Conservation (phyloP, 2,329 filamentous ascomycete genomes). For the Thielaviopsis populi region DNA sequence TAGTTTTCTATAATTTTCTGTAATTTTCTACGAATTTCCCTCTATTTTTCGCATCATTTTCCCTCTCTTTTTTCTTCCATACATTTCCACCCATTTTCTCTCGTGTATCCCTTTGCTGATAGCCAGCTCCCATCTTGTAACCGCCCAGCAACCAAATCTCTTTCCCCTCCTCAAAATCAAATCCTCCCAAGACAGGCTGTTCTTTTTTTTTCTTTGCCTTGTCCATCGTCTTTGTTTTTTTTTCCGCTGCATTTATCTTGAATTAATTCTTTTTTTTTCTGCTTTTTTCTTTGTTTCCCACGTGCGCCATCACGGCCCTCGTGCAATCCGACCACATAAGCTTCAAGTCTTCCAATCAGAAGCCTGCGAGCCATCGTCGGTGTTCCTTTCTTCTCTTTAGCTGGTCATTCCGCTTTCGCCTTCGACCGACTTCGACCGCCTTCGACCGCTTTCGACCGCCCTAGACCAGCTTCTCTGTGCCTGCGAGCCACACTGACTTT, state of each 20-base stretch:
- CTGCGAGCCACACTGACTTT: neutral
- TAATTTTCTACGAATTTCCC: neutral
- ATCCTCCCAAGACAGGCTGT: neutral
- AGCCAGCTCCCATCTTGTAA: neutral
- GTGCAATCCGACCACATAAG: too few relatives aligned
- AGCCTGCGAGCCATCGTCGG: neutral
- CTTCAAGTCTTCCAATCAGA: too few relatives aligned
- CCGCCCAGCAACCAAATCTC: neutral
- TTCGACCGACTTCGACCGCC: neutral
- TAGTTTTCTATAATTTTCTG: neutral
- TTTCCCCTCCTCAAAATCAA: neutral
- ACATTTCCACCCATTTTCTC: neutral
- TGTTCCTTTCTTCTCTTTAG: neutral
- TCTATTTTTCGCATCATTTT: neutral
- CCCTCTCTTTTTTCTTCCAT: neutral
- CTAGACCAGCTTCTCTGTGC: neutral
- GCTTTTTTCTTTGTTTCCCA: neutral
- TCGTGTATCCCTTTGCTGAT: neutral
- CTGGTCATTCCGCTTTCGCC: neutral
- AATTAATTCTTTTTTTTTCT: neutral
- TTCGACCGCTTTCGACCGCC: conserved; percentile 7
- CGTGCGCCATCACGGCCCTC: too few relatives aligned
- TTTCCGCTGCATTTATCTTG: neutral
- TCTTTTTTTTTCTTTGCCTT: neutral
- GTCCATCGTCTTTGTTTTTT: neutral